Evolutionary conservation across 306 rosid species (phyloP), one percentile per base, ranked within the genome.

Genomic region (Cucurbita maxima): DNA sequence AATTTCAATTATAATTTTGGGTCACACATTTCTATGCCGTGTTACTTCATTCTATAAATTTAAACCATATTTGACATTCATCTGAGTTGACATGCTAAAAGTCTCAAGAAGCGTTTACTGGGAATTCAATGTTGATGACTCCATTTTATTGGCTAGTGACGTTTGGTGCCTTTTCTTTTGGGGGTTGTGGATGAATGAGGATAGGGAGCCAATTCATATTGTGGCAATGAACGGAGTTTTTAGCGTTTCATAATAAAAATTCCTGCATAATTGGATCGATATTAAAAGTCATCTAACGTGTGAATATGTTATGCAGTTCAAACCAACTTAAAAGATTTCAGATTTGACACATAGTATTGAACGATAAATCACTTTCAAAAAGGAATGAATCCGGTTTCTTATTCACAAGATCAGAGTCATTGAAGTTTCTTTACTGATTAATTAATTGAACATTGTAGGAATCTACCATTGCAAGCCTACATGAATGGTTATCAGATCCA

Each of bases 401-500:
- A 4, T 68, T 68, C 41, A 47, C 7, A 1, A 14, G 62, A 3
- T 44, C 64, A 7, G 38, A 54, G n/a, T 53, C 25, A 53, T 47
- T 10, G 6, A 43, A 74, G 22, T 74, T 74, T 59, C 69, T 34
- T 25, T 18, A n/a, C 76, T 7, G 51, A 52, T 13, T 47, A n/a
- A 38, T 56, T 60, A 4, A 5, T 62, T 72, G 48, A 48, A 58
- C 12, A 5, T 43, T 5, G 44, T 74, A 94, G 98, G 99, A 91
- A 56, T 83, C 96, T 19, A 40, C 88, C 68, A 85, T 94, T 63
- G 43, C 88, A 14, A 86, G 82, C 69, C 76, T 94, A 13, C 88
- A 86, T 84, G 99, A 94, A 60, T 86, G 86, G 91, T 75, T 94
- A 74, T 85, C 91, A 6, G 99, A 94, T 89, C 88, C 95, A 25